Base-by-base conservation (phyloP, 2,329 filamentous ascomycete genomes). In the Penicillium sp. region DNA sequence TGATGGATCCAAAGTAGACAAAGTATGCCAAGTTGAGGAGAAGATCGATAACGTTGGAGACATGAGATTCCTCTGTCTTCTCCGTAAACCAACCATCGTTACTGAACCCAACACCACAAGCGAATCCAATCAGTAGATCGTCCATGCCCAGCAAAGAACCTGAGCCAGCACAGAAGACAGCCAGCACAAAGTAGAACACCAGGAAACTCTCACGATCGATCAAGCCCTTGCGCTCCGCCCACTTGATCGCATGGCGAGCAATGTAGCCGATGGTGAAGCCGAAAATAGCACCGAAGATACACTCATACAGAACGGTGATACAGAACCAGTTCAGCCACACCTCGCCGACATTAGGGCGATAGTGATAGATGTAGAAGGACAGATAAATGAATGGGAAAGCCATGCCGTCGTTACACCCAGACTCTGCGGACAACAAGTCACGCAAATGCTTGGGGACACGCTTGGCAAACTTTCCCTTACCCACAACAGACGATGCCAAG, bases 371-470 rank as follows among this genome's bases (percentile, higher is more conserved):
- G 74, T 97, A 97, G 30, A 97, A 79, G 1, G 90, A 88, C 30
- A 99, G 82, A 72, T 99, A 99, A 67, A 99, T 85, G 73, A 99
- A 99, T 0, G 94, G 94, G 70, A 99, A 99, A 1, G 94, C 94
- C 94, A 99, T 99, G 76, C 94, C 94, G 73, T 99, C 94, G 81
- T 99, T 99, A 78, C 94, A 99, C 30, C 94, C 94, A 8, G 94
- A 99, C 76, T 99, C 94, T 54, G 92, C 92, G 5, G 94, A 99
- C 12, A 99, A 80, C 49, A 99, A 72, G 76, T 99, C 94, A 81
- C 94, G 85, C 77, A 99, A 79, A 86, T 99, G 94, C 79, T 97
- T 97, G 22, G 94, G 94, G 5, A 99, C 91, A 60, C 94, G 87
- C 78, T 96, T 96, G 35, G 94, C 93, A 68, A 99, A 99, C 75